phyloP scores from a whole-genome alignment of 1,139 yeast genomes.

The Candida freyschussii region DNA sequence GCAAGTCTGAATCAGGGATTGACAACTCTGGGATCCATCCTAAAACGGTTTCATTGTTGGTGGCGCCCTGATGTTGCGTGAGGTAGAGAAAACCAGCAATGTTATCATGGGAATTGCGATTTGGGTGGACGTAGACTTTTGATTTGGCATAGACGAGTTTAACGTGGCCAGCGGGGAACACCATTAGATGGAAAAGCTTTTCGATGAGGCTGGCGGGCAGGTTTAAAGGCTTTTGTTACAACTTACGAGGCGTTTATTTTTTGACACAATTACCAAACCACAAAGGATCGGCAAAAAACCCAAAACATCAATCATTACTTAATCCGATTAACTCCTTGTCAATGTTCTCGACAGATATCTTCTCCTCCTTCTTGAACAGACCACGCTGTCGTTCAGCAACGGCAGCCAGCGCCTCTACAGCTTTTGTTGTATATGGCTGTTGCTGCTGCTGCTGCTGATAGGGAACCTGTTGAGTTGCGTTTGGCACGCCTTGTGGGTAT shows the following conservation, averaged over 20 bases:
- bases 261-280: no score
- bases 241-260: no score
- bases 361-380: slow-evolving; percentile 1
- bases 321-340: slow-evolving; percentile 24
- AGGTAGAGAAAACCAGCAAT: slow-evolving; percentile 71
- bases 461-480: slow-evolving; percentile 5
- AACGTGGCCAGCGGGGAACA: slow-evolving; percentile 14
- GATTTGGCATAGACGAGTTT: slow-evolving; percentile 38
- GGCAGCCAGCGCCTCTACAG: slow-evolving; percentile 13
- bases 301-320: slow-evolving; percentile 6
- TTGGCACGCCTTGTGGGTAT: slow-evolving; percentile 3
- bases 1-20: slow-evolving; percentile 45
- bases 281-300: no score
- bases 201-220: not conserved
- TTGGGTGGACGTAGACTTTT: slow-evolving; percentile 79
- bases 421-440: slow-evolving; percentile 8
- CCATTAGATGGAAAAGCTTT: no score
- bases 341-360: slow-evolving; percentile 18
- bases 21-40: slow-evolving; percentile 73
- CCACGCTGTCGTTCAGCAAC: slow-evolving; percentile 8
- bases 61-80: slow-evolving; percentile 38
- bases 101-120: slow-evolving; percentile 68
- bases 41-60: slow-evolving; percentile 55
- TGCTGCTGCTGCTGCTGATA: slow-evolving; percentile 8
- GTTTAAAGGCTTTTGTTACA: no score